Percentiles rank a stretch among this genome's conserved stretches.
phyloP scores from a whole-genome alignment of 257 asterid genomes.

The Solanum pinnatisectum region DNA sequence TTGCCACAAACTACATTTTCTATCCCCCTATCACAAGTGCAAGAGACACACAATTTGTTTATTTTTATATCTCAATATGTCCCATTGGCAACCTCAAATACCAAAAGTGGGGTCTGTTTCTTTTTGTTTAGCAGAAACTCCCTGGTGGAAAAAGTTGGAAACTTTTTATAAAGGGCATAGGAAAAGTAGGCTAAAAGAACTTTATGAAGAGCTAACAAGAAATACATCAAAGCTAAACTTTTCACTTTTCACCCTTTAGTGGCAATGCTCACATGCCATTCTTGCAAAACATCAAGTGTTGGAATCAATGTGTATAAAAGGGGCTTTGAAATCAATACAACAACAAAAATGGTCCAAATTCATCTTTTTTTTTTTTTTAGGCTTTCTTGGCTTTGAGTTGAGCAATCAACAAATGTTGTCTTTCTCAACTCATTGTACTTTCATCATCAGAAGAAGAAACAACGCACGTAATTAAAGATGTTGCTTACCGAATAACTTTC shows the following conservation, averaged over 20 bases:
- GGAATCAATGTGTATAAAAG: not conserved
- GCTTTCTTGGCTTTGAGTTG: not conserved
- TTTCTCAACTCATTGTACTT: not conserved
- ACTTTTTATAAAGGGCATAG: not conserved
- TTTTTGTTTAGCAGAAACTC: not conserved
- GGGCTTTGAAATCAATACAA: not conserved
- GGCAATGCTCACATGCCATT: slow-evolving; percentile 14
- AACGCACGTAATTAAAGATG: no score
- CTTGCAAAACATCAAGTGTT: not conserved
- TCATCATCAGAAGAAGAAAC: no score
- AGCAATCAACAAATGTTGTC: not conserved
- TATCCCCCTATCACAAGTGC: not conserved
- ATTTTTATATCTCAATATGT: not conserved
- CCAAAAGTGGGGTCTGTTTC: not conserved
- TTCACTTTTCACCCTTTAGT: slow-evolving; percentile 5
- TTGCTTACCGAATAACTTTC: not conserved
- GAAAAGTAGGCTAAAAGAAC: not conserved
- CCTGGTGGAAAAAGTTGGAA: not conserved
- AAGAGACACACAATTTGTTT: not conserved
- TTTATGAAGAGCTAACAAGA: not conserved
- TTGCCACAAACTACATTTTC: not conserved
- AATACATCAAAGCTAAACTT: not conserved
- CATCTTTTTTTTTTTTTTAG: not conserved
- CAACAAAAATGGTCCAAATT: not conserved
- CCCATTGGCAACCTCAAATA: not conserved